A percentile compares a stretch with the other conserved stretches of the same genome.
These are phyloP conservation scores for Hygrophoropsis aurantiaca DNA, from an alignment of 768 basidiomycete species.

Conservation along the genomic window DNA sequence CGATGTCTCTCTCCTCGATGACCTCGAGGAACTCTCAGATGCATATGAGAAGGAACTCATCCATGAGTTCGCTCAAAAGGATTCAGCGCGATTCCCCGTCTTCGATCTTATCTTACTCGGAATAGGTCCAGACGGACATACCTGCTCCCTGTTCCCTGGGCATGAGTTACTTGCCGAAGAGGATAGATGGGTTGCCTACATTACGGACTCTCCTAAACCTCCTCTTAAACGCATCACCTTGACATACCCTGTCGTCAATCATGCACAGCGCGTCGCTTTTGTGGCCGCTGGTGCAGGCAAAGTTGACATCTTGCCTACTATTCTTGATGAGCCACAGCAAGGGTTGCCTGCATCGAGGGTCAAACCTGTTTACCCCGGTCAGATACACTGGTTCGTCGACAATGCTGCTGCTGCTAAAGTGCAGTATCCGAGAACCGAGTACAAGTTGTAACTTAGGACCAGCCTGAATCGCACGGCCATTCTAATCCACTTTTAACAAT, in stretches of 20 bases:
- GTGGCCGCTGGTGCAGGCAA: conserved; percentile 86
- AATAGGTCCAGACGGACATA: conserved; percentile 98
- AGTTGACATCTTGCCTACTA: conserved; percentile 63
- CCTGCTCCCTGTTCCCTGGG: conserved; percentile 95
- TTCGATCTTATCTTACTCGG: conserved; percentile 98
- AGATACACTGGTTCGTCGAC: conserved; percentile 94
- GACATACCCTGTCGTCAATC: conserved; percentile 89
- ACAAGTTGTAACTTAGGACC: conserved; percentile 53
- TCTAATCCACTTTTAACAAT: too few relatives aligned
- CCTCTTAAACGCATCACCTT: conserved; percentile 89
- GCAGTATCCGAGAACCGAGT: conserved; percentile 52
- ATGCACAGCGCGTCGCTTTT: conserved; percentile 85
- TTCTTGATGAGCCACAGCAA: conserved; percentile 80
- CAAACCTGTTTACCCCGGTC: conserved; percentile 73
- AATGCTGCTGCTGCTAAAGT: conserved; percentile 73
- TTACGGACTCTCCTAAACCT: conserved; percentile 94
- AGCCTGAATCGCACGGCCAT: too few relatives aligned
- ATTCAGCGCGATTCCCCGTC: conserved; percentile 93
- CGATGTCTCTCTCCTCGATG: conserved; percentile 62
- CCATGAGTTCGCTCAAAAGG: conserved; percentile 85
- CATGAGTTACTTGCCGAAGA: conserved; percentile 81
- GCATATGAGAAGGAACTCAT: conserved; percentile 85
- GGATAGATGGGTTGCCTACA: conserved; percentile 92
- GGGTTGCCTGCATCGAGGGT: conserved; percentile 85
- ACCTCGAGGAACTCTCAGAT: conserved; percentile 80